Base-by-base conservation (phyloP, 768 basidiomycete species). In the Hygrocybe punicea region DNA sequence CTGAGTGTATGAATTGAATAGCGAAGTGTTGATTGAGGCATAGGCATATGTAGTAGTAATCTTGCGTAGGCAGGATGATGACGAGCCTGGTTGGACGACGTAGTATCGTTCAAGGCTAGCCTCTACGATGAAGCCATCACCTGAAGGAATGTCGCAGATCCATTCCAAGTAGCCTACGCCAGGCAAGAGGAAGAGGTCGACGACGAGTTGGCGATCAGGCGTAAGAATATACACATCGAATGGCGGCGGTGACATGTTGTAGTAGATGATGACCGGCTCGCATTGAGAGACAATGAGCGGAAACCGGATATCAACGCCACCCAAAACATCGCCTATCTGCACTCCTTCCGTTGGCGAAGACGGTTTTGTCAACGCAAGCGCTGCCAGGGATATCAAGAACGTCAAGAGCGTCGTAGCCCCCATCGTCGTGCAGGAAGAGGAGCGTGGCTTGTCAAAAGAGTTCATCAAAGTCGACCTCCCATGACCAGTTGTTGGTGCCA, bases 81-180 rank as follows among this genome's bases (percentile, higher is more conserved):
- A 50, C 24, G 49, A n/a, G 25, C 49, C 49, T 16, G 49, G 49
- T 33, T 50, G 49, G 7, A 50, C 49, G 19, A 50, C 49, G 34
- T 29, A 50, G 19, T 36, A 33, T 14, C 7, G 34, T 33, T 29
- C 49, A 50, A 29, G 14, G 25, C 5, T 19, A 13, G 7, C 21
- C 13, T 47, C 21, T 3, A 21, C 49, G 19, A 29, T 50, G 29
- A 50, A 50, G 24, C 25, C 34, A 7, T 50, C 17, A 16, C 49
- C 49, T 29, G 49, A 7, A 10, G 49, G 49, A 34, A 50, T 50
- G 49, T 50, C 33, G 49, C 49, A 50, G 33, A 50, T 50, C 49
- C 49, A 50, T n/a, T 50, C 49, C 24, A 29, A 36, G 25, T 50
- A 50, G 29, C 24, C 49, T 6, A 50, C 16, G 6, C 34, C 49